A percentile compares a stretch with the other conserved stretches of the same genome.
phyloP scores from a whole-genome alignment of 306 rosid genomes.

The Sechiopsis laciniata region DNA sequence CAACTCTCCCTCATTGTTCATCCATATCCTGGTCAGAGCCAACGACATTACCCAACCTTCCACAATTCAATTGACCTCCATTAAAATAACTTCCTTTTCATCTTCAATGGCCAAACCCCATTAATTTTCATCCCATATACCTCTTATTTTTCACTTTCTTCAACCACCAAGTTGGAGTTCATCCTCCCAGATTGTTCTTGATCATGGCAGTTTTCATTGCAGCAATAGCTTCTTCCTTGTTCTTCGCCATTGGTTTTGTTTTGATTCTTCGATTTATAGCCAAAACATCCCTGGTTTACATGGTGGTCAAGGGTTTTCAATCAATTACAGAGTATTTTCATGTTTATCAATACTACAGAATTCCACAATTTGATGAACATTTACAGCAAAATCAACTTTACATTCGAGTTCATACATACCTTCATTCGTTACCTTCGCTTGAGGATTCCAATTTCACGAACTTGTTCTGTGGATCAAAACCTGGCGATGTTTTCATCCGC shows the following conservation, averaged over 20 bases:
- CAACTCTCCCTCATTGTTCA: neutral
- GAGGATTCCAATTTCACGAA: constrained; percentile 74
- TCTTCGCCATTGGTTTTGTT: constrained; percentile 22
- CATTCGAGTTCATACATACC: constrained; percentile 52
- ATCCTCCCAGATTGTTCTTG: neutral
- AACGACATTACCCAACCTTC: neutral
- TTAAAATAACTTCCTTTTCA: neutral
- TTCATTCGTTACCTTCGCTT: constrained; percentile 63
- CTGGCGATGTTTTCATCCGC: constrained; percentile 62
- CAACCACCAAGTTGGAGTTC: constrained; percentile 1
- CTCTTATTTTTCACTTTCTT: neutral
- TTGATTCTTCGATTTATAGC: constrained; percentile 42
- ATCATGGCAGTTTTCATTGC: constrained; percentile 16
- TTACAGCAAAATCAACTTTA: constrained; percentile 66
- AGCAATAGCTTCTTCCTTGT: constrained; percentile 25
- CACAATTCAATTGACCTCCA: neutral
- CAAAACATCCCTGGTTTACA: constrained; percentile 54
- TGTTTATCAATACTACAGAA: constrained; percentile 58
- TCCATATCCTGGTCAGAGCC: neutral
- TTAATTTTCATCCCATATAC: neutral
- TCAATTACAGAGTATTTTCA: constrained; percentile 48
- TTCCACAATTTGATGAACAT: constrained; percentile 53
- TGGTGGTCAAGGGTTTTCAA: constrained; percentile 46
- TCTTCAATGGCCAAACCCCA: constrained; percentile 10
- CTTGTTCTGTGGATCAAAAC: constrained; percentile 67